Base-by-base conservation (phyloP, 257 asterid species). In the Nemophila menziesii region DNA sequence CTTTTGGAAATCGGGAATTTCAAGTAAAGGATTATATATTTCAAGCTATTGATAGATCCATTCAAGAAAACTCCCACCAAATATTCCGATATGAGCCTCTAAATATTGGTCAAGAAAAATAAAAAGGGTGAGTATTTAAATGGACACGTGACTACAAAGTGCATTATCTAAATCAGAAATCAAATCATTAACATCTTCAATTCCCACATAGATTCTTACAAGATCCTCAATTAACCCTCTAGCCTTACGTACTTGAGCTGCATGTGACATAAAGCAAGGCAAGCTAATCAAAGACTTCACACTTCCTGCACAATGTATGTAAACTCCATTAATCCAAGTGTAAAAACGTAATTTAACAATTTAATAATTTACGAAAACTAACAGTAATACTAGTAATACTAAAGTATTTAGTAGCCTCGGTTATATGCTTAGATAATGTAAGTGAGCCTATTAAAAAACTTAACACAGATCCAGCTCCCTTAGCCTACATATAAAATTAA, bases 211-310 rank as follows among this genome's bases (percentile, higher is more conserved):
- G 5, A 86, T 56, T 4, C 94, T 84, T 39, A 86, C 66, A 27
- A 81, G 89, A 56, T 81, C 93, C 51, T 81, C 81, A 0, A 89
- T 65, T 49, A 86, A 63, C 29, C 89, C 94, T 58, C 86, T 67
- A 2, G 80, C 78, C 51, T 82, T 70, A 3, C 90, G 82, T 11
- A 82, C 77, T 3, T 52, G 78, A 20, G 76, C 77, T 27, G 85
- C 78, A 47, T 82, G 94, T 27, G 96, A 79, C 93, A 86, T 86
- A 46, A 76, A 86, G 54, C 90, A 74, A 11, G 84, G 92, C 77
- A 82, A 66, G 74, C 92, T 81, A 39, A 76, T 76, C 48, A 81
- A 86, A 38, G 92, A 82, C 66, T 86, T 74, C 11, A 81, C 90
- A 39, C 96, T 86, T 51, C 79, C 83, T 81, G 77, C 48, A 42